Conservation (phyloP, 495 filamentous ascomycete species). For the Xylaria intraflava region DNA sequence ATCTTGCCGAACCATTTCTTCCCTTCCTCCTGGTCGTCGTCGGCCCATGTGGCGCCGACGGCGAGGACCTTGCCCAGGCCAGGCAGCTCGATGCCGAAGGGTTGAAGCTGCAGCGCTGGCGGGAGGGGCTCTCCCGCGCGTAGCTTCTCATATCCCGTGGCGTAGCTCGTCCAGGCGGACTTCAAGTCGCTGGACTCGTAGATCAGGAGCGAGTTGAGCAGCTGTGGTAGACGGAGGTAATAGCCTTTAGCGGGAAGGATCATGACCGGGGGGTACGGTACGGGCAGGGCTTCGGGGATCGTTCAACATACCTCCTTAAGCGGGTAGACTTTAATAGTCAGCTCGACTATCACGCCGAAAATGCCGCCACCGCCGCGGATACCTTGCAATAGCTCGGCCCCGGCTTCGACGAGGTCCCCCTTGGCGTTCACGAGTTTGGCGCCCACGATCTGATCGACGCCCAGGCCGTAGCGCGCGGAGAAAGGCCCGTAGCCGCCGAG, state of each 20-base stretch:
- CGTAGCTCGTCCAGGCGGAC: background rate
- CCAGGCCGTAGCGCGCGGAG: conserved; percentile 29
- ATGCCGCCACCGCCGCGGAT: conserved; percentile 38
- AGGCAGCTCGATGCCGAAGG: conserved; percentile 2
- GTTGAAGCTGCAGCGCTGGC: conserved; percentile 1
- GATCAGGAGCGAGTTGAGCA: background rate
- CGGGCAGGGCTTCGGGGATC: too few species aligned
- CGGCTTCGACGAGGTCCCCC: conserved; percentile 24
- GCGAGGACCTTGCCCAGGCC: conserved; percentile 1
- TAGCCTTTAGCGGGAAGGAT: background rate
- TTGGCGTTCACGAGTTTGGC: conserved; percentile 25
- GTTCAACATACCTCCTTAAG: conserved; percentile 25
- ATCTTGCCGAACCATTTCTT: conserved; percentile 5
- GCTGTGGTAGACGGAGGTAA: background rate
- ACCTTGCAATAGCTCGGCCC: conserved; percentile 32
- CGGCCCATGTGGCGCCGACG: conserved; percentile 1
- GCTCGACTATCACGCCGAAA: conserved; percentile 39
- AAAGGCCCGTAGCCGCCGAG: conserved; percentile 38
- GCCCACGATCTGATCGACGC: conserved; percentile 29
- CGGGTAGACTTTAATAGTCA: conserved; percentile 21
- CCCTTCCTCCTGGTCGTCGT: conserved; percentile 1
- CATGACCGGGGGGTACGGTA: background rate
- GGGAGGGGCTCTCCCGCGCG: background rate
- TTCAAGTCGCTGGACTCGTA: conserved; percentile 1
- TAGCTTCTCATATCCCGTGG: background rate